Conservation (phyloP, 129 eudicot genomes). For the Smallanthus sonchifolius region DNA sequence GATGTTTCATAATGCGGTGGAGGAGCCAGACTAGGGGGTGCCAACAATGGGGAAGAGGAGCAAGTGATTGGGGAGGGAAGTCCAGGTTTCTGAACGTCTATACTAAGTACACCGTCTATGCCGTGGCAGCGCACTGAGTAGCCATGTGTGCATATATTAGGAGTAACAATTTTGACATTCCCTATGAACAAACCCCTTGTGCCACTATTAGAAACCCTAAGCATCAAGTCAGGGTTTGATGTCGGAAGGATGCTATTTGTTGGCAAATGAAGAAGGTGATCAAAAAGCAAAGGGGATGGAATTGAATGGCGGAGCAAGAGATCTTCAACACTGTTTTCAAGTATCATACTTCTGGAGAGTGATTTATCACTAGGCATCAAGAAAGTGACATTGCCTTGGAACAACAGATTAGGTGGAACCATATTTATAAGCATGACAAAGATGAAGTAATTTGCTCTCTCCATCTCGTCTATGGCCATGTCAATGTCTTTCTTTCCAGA, state of each 20-base stretch:
- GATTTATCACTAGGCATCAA: conserved; percentile 69
- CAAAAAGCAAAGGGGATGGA: conserved; percentile 66
- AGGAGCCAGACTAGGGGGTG: conserved; percentile 7
- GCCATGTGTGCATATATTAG: conserved; percentile 58
- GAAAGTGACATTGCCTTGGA: conserved; percentile 66
- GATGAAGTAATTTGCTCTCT: conserved; percentile 72
- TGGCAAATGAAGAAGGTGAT: conserved; percentile 55
- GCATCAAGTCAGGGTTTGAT: conserved; percentile 43
- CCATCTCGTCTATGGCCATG: conserved; percentile 68
- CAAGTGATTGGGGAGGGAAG: conserved; percentile 14
- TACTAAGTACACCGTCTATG: conserved; percentile 46
- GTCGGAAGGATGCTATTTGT: conserved; percentile 69
- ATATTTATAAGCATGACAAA: conserved; percentile 76
- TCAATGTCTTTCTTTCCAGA: conserved; percentile 36
- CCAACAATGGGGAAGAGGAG: conserved; percentile 1
- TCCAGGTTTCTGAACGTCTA: conserved; percentile 14
- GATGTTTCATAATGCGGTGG: conserved; percentile 22
- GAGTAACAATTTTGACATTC: conserved; percentile 50
- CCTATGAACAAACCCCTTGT: conserved; percentile 45
- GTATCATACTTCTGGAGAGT: conserved; percentile 43
- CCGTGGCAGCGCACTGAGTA: conserved; percentile 72
- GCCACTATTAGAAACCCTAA: conserved; percentile 55
- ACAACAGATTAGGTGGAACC: conserved; percentile 40
- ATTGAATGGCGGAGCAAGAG: conserved; percentile 73
- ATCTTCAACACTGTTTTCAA: conserved; percentile 34